Evolutionary conservation across 2,329 filamentous ascomycete species (phyloP), one percentile per base, ranked within the genome.

Genomic region (Microdochium bolleyi): DNA sequence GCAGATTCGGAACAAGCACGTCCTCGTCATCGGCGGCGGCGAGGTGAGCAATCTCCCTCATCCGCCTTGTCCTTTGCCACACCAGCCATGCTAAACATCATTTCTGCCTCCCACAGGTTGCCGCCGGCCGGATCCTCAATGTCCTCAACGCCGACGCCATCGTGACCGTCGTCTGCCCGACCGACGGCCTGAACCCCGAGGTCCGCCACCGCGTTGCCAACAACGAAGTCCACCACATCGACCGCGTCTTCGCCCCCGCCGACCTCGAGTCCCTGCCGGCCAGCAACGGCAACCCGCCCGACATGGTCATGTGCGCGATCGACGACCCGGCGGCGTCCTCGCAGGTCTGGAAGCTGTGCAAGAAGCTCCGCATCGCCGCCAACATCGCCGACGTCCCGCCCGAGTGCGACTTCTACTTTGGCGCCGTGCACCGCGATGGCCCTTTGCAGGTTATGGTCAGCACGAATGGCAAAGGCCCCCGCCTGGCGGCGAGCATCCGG

Each of bases 321-420:
- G 94, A 99, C 67, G 92, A 97, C 66, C 89, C 94, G 0, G 87
- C 84, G 49, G 92, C 91, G n/a, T 96, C 91, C 0, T 87, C 89
- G 0, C 78, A 82, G 57, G 90, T 99, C 66, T 99, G 91, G 88
- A 92, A 92, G 67, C 79, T 96, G 24, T 97, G 92, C 79, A 92
- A 95, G 69, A 80, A 90, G 67, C 80, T 77, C 55, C 84, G 84
- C 55, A 88, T 97, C 58, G 84, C 91, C 5, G 92, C 91, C 53
- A 99, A 99, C 70, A 96, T 99, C 59, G 94, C 94, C 60, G 94
- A 99, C 67, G 94, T 99, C 3, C 94, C 94, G 0, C 82, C 90
- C 1, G 94, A 99, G 69, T 99, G 94, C 70, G 94, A 99, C 66
- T 99, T 99, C 67, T 99, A 96, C 77, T 99, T 99, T 73, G 94